Evolutionary conservation across 2,329 filamentous ascomycete species (phyloP), one percentile per base, ranked within the genome.

Genomic region (Berkeleyomyces rouxiae): DNA sequence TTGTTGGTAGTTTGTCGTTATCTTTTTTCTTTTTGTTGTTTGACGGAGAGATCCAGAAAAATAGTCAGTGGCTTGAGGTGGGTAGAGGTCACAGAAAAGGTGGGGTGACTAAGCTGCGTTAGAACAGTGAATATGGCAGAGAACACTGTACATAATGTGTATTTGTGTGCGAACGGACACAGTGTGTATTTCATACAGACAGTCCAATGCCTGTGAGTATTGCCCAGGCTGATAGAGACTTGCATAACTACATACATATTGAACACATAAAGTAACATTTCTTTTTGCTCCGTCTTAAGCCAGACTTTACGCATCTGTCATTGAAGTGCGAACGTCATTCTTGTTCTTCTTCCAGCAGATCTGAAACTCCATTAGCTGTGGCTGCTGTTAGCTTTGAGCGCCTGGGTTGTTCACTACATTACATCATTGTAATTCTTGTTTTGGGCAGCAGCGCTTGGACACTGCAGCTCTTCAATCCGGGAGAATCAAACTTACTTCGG

Each of bases 291-390:
- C 23, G 23, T 23, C 1, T 23, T 23, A 23, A 23, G 23, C 23
- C 23, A 23, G 23, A 23, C 44, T 13, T 68, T 67, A 75, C 44
- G 78, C 80, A 70, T 95, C 85, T 70, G 90, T 92, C 49, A 81
- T 85, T 61, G 80, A 80, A 0, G 91, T 96, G 69, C 93, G 82
- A 72, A 87, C 77, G 69, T 95, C 85, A 72, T 97, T 97, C 58
- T 90, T 85, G 69, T 95, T 85, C 66, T 79, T 79, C 75, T 95
- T 96, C 92, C 92, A 97, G 74, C 92, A 97, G 69, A 86, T 81
- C 70, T 84, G 85, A 72, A 97, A 97, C 1, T 81, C 79, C 71
- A 93, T 86, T 87, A 97, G 95, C 92, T 97, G 51, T 23, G 23
- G 23, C 31, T 55, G 3, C 11, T 9, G 51, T 55, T 55, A 55